A percentile compares a stretch with the other conserved stretches of the same genome.
phyloP scores from a whole-genome alignment of 148 eudicot species.

The Heliosperma pusillum region DNA sequence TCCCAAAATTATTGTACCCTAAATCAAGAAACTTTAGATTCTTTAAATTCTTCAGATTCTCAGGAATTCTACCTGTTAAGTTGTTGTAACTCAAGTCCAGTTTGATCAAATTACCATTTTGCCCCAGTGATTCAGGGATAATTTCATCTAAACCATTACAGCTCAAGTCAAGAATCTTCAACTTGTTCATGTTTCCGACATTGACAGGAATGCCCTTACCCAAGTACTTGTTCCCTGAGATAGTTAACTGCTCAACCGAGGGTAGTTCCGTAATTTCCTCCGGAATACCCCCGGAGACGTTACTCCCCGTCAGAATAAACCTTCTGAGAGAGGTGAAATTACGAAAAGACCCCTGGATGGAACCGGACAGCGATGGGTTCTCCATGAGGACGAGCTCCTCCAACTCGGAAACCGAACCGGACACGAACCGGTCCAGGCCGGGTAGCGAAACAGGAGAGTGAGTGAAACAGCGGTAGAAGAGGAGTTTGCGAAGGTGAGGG shows the following conservation, averaged over 20 bases:
- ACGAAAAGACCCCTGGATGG: constrained; percentile 31
- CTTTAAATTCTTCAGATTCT: constrained; percentile 38
- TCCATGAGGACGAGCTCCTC: constrained; percentile 74
- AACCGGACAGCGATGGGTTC: constrained; percentile 53
- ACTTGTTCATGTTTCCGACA: constrained; percentile 33
- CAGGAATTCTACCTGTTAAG: constrained; percentile 54
- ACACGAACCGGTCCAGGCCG: constrained; percentile 1
- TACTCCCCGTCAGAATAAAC: constrained; percentile 60
- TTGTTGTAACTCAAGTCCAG: constrained; percentile 55
- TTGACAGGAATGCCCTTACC: constrained; percentile 30
- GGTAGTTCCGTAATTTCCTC: constrained; percentile 39
- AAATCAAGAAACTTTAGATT: constrained; percentile 62
- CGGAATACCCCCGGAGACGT: constrained; percentile 54
- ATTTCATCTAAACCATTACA: constrained; percentile 44
- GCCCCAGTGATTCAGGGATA: constrained; percentile 53
- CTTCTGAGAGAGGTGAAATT: constrained; percentile 38
- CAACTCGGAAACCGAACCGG: constrained; percentile 23
- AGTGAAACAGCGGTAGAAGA: constrained; percentile 79
- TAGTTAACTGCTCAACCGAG: constrained; percentile 50
- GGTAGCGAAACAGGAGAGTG: constrained; percentile 32
- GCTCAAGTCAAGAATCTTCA: constrained; percentile 67
- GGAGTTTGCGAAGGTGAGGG: constrained; percentile 53
- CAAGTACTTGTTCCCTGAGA: constrained; percentile 44
- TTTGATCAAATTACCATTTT: constrained; percentile 38
- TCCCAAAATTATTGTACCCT: constrained; percentile 50